Conservation (phyloP, 106 monocot species). For the Dactylorhiza incarnata region DNA sequence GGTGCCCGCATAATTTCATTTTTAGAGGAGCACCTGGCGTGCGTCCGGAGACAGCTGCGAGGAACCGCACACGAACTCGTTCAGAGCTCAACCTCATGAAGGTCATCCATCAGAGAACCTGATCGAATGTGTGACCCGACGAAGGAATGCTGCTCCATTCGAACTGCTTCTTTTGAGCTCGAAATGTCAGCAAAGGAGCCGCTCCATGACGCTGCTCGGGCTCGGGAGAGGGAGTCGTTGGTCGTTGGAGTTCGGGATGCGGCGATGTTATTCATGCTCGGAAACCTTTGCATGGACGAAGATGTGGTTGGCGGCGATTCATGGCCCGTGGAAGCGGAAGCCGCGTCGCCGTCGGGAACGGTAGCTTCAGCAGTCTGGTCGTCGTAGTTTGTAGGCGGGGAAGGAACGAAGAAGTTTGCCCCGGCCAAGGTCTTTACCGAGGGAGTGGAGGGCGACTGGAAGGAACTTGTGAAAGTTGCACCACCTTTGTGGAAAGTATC, state of each 20-base stretch:
- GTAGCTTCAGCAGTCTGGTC: constrained; percentile 21
- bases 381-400: constrained; percentile 28
- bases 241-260: constrained; percentile 12
- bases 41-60: background rate
- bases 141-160: background rate
- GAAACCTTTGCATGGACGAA: constrained; percentile 45
- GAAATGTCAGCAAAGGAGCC: constrained; percentile 5
- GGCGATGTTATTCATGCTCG: constrained; percentile 79
- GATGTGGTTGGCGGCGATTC: constrained; percentile 28
- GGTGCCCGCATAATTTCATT: background rate
- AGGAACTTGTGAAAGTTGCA: constrained; percentile 25
- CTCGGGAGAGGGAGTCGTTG: constrained; percentile 20
- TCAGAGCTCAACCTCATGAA: constrained; percentile 27
- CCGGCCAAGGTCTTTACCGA: constrained; percentile 47
- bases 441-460: constrained; percentile 48
- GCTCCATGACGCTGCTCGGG: constrained; percentile 21
- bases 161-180: background rate
- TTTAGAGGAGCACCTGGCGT: background rate
- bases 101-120: constrained; percentile 6
- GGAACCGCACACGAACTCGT: background rate
- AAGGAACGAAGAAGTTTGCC: constrained; percentile 73
- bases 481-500: constrained; percentile 92
- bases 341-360: constrained; percentile 13
- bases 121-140: background rate
- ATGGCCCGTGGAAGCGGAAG: constrained; percentile 19